Conservation (phyloP, 441 rosid genomes). For the Theobroma grandiflorum region DNA sequence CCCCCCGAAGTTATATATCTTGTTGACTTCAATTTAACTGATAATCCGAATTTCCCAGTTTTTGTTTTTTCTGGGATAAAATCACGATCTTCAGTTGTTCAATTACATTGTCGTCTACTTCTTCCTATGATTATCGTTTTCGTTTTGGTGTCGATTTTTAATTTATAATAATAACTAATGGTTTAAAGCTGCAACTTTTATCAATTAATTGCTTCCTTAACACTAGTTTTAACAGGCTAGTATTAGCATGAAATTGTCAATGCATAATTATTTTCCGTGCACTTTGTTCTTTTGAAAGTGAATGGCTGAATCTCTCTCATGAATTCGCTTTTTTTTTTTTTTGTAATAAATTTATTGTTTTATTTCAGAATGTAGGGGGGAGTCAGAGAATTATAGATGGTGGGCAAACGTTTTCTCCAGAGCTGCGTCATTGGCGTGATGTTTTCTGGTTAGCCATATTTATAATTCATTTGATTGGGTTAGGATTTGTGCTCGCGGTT, state of each 20-base stretch:
- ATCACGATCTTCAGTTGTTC: conserved; percentile 2
- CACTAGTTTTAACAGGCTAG: neutral
- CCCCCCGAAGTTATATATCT: neutral
- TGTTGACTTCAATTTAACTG: neutral
- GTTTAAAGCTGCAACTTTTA: neutral
- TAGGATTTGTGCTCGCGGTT: conserved; percentile 66
- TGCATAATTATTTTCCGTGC: neutral
- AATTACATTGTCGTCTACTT: neutral
- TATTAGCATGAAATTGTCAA: neutral
- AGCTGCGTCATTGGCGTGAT: conserved; percentile 88
- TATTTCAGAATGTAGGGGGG: conserved; percentile 65
- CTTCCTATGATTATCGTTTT: neutral
- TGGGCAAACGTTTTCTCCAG: conserved; percentile 52
- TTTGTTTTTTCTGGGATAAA: neutral
- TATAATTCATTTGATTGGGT: conserved; percentile 65
- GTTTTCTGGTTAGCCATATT: conserved; percentile 90
- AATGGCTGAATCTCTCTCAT: neutral
- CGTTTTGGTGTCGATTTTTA: neutral
- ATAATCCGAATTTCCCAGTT: neutral
- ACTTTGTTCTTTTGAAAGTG: neutral
- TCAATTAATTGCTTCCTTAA: neutral
- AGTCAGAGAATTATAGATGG: conserved; percentile 58
- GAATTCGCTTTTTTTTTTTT: neutral
- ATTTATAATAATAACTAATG: neutral
- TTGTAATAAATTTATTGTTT: conserved; percentile 6